Percentiles rank a stretch among this genome's conserved stretches.
These are phyloP conservation scores for Eucalyptus paniculata DNA, from an alignment of 345 rosid genomes.

Conservation along the genomic window DNA sequence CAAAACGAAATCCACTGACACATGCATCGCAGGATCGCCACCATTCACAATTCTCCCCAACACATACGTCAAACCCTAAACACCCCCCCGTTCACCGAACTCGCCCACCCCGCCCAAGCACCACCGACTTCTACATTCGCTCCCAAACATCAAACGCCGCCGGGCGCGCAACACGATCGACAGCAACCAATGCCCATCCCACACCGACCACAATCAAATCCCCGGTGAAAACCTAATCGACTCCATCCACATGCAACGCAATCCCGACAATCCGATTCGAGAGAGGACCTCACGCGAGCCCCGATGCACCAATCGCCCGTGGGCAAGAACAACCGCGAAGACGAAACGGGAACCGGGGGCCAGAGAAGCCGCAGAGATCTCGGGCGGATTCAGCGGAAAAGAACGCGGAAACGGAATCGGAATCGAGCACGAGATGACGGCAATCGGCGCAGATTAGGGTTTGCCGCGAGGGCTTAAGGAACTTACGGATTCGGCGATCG, in stretches of 20 bases:
- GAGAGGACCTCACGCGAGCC: neutral
- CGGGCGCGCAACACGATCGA: neutral
- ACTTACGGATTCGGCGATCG: neutral
- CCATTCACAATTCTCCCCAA: neutral
- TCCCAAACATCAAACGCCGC: neutral
- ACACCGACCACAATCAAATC: neutral
- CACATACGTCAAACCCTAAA: neutral
- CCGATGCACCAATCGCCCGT: neutral
- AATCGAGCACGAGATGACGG: constrained; percentile 3
- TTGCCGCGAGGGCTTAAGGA: neutral
- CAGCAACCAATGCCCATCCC: neutral
- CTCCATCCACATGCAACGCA: neutral
- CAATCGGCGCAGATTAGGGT: constrained; percentile 4
- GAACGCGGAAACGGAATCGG: neutral
- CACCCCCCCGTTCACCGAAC: neutral
- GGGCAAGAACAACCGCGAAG: neutral
- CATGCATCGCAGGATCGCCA: neutral
- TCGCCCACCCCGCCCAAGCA: neutral
- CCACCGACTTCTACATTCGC: neutral
- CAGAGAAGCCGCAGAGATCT: neutral
- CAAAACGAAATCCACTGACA: neutral
- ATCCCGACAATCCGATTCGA: neutral
- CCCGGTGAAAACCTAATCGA: neutral
- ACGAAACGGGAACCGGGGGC: neutral
- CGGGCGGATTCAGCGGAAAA: neutral